phyloP scores from a whole-genome alignment of 2,329 filamentous ascomycete species.

The Pestalotiopsis sp. region DNA sequence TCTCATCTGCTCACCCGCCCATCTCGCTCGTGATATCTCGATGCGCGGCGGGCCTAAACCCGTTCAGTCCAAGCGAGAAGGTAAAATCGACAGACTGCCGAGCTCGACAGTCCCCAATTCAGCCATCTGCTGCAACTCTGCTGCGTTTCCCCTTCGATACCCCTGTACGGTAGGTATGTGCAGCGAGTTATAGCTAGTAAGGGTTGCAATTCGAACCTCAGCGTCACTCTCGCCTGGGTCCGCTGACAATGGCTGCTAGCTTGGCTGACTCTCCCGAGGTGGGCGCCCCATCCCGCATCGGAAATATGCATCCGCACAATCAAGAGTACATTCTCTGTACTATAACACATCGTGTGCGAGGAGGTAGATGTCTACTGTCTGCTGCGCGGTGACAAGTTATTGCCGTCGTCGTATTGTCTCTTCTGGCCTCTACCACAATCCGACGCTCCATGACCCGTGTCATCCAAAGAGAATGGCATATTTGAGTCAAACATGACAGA shows the following conservation, averaged over 20 bases:
- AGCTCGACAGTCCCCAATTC: neutral
- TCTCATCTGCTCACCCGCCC: neutral
- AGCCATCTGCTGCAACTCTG: neutral
- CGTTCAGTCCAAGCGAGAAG: neutral
- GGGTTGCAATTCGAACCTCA: neutral
- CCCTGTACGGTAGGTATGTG: neutral
- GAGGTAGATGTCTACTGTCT: neutral
- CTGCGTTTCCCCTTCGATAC: neutral
- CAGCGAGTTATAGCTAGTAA: neutral
- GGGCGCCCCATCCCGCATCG: slow-evolving; percentile 2
- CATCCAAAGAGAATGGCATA: neutral
- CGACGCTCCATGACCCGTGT: neutral
- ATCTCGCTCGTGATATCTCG: neutral
- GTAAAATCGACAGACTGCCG: neutral
- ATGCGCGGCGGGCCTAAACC: neutral
- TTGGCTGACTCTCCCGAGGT: neutral
- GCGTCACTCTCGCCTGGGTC: neutral
- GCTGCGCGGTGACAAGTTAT: neutral
- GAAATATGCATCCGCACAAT: neutral
- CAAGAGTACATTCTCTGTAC: neutral
- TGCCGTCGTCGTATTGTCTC: neutral
- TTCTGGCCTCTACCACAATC: neutral
- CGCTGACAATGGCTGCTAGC: neutral
- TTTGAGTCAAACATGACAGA: slow-evolving; percentile 10
- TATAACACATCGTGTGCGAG: neutral